Evolutionary conservation across 176 grass and related monocot genomes (phyloP).

Genomic region (Triticum dicoccoides): DNA sequence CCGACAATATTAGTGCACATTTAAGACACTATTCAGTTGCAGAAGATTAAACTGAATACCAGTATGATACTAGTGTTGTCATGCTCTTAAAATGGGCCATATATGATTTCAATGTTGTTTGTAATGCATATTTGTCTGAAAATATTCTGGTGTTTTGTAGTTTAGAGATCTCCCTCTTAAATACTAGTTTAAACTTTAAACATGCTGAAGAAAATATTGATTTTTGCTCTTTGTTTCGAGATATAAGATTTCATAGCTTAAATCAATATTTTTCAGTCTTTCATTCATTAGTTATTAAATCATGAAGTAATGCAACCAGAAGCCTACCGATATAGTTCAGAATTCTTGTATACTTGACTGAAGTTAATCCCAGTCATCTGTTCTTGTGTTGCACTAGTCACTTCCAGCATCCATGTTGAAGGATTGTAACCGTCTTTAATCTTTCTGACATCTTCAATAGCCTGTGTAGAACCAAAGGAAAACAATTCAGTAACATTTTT

Average conservation of each 20-base stretch:
- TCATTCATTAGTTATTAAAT: background rate
- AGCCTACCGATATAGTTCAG: constrained; percentile 58
- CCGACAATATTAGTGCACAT: background rate
- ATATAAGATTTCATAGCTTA: background rate
- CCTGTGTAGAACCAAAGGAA: constrained; percentile 35
- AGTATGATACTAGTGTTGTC: background rate
- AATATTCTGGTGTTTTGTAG: background rate
- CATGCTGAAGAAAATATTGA: background rate
- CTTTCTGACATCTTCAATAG: constrained; percentile 56
- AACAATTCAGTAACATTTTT: background rate
- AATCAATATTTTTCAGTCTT: background rate
- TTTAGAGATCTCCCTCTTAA: constrained; percentile 10
- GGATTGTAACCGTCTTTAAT: constrained; percentile 90
- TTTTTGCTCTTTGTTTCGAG: background rate
- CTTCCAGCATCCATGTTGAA: constrained; percentile 90
- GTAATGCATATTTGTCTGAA: constrained; percentile 10
- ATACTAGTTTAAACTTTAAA: background rate
- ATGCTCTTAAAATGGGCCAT: background rate
- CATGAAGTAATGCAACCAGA: background rate
- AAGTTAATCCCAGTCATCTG: constrained; percentile 47
- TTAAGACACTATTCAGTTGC: constrained; percentile 7
- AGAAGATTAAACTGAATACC: background rate
- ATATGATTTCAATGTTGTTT: background rate
- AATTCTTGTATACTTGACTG: constrained; percentile 64
- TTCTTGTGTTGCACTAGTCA: constrained; percentile 58